Conservation (phyloP, 345 rosid species). For the Clarkia xantiana region DNA sequence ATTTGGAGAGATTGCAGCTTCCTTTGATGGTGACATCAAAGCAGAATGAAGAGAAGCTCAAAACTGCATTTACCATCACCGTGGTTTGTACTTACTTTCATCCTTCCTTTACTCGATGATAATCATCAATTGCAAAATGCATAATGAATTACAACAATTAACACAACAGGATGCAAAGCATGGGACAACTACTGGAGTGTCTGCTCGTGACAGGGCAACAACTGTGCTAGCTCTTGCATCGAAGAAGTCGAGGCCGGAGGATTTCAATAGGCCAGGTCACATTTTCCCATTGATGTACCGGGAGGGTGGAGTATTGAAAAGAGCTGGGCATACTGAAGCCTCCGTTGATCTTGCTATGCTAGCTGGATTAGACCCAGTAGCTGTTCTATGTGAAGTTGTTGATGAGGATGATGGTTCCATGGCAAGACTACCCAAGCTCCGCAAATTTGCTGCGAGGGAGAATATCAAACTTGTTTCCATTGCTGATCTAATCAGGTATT, state of each 20-base stretch:
- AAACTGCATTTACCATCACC: constrained; percentile 81
- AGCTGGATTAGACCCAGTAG: constrained; percentile 74
- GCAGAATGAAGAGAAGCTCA: constrained; percentile 76
- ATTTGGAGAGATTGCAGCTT: constrained; percentile 66
- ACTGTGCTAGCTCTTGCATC: constrained; percentile 70
- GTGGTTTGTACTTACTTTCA: constrained; percentile 51
- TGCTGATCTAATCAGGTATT: constrained; percentile 83
- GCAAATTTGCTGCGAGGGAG: constrained; percentile 44
- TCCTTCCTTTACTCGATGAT: not conserved
- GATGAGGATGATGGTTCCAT: constrained; percentile 78
- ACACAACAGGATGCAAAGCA: constrained; percentile 75
- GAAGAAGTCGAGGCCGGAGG: constrained; percentile 62
- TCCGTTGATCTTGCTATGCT: constrained; percentile 72
- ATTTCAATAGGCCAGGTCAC: constrained; percentile 84
- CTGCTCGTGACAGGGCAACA: constrained; percentile 75
- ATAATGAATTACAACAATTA: not conserved
- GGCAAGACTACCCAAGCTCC: constrained; percentile 77
- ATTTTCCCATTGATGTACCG: constrained; percentile 71
- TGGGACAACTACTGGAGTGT: constrained; percentile 87
- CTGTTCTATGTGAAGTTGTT: constrained; percentile 66
- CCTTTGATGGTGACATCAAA: constrained; percentile 76
- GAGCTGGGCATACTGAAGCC: constrained; percentile 96
- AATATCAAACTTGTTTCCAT: constrained; percentile 54
- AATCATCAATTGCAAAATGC: not conserved
- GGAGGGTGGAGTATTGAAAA: constrained; percentile 79